These are phyloP conservation scores for Gentiana macrophylla DNA, from an alignment of 257 asterid genomes.

Conservation along the genomic window DNA sequence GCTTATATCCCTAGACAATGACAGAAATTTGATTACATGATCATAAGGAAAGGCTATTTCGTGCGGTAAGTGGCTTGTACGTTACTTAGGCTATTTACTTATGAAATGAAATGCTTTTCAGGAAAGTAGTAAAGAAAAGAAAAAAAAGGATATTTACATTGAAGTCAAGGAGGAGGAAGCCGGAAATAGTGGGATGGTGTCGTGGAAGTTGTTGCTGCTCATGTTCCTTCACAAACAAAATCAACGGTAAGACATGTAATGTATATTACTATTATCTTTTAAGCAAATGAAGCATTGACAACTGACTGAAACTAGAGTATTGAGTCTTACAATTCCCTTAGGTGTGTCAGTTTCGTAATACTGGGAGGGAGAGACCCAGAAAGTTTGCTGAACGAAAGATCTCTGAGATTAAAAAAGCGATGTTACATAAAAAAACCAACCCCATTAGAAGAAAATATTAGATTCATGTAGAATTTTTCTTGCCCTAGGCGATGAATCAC, in stretches of 20 bases:
- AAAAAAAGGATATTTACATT: slow-evolving; percentile 23
- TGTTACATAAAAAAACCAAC: neutral
- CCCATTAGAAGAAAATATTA: neutral
- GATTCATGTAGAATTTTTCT: neutral
- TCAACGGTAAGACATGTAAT: neutral
- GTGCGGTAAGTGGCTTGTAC: neutral
- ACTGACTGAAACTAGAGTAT: neutral
- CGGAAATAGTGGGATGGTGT: slow-evolving; percentile 34
- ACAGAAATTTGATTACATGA: slow-evolving; percentile 3
- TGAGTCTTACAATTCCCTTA: slow-evolving; percentile 45
- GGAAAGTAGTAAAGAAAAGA: neutral
- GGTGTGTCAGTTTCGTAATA: slow-evolving; percentile 38
- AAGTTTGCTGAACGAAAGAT: slow-evolving; percentile 34
- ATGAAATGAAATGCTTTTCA: no score
- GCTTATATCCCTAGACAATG: slow-evolving; percentile 47
- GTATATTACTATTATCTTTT: neutral
- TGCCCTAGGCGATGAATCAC: slow-evolving; percentile 6
- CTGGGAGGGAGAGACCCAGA: slow-evolving; percentile 46
- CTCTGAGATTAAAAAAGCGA: slow-evolving; percentile 25
- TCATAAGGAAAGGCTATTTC: neutral
- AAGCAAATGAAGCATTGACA: neutral
- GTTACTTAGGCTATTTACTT: no score
- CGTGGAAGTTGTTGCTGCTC: slow-evolving; percentile 41
- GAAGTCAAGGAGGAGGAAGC: slow-evolving; percentile 29
- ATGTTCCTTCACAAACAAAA: slow-evolving; percentile 36